These are phyloP conservation scores for Favolaschia claudopus DNA, from an alignment of 768 basidiomycete genomes.

Conservation along the genomic window DNA sequence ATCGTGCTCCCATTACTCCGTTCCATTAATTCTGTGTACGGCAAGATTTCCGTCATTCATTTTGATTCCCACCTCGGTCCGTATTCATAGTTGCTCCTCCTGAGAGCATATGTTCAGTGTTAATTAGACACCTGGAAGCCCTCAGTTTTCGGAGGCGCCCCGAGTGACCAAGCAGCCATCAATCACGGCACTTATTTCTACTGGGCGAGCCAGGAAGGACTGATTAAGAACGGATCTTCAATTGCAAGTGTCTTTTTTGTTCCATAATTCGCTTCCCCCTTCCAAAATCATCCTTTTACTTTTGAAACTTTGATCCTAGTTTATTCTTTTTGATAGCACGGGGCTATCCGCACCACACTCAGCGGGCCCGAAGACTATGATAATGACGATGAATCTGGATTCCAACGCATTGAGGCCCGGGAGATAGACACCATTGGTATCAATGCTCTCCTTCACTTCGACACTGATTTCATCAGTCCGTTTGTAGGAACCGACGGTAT, in stretches of 20 bases:
- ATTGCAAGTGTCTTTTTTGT: conserved; percentile 75
- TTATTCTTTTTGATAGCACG: conserved; percentile 68
- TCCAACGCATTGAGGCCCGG: conserved; percentile 82
- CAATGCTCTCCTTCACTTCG: conserved; percentile 14
- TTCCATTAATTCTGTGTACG: conserved; percentile 79
- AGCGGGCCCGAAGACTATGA: conserved; percentile 79
- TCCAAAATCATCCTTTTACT: conserved; percentile 25
- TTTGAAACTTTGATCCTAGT: conserved; percentile 78
- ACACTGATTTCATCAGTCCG: not conserved
- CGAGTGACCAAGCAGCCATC: conserved; percentile 74
- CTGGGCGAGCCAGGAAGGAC: conserved; percentile 84
- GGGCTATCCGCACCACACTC: conserved; percentile 86
- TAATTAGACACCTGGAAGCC: conserved; percentile 76
- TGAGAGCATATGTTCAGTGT: too few species aligned
- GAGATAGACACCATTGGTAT: conserved; percentile 85
- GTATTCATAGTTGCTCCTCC: too few species aligned
- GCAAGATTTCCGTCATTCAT: conserved; percentile 83
- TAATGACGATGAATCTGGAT: conserved; percentile 82
- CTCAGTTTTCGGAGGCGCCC: conserved; percentile 76
- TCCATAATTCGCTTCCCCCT: conserved; percentile 26
- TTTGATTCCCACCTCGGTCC: conserved; percentile 80
- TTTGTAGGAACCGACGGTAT: conserved; percentile 73
- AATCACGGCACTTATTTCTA: conserved; percentile 94
- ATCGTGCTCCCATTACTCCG: conserved; percentile 70
- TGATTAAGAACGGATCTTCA: conserved; percentile 79